Evolutionary conservation across 352 stramenopile species (phyloP), one percentile per base, ranked within the genome.

Genomic region (Phytophthora colocasiae): DNA sequence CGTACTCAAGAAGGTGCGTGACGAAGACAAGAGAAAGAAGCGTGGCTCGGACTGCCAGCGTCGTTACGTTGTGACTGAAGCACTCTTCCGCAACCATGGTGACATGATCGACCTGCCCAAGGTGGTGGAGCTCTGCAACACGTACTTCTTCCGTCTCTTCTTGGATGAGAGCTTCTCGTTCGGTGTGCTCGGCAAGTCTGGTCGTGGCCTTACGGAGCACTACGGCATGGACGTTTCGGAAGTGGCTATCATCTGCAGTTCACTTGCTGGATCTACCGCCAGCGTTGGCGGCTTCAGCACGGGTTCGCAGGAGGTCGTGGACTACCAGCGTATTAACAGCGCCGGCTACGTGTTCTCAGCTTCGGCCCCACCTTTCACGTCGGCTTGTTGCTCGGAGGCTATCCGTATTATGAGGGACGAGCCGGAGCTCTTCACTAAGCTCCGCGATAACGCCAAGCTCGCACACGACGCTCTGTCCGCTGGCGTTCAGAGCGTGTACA

Each of bases 271-370:
- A 55, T 85, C 96, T 1, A 71, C 98, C 3, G 96, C 94, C 6
- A 97, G 87, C 59, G 91, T 99, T 48, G 98, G 98, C 22, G 98
- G 98, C 45, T 96, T 99, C 58, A 99, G 96, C 60, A 96, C 98
- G 38, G 98, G 98, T 11, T 97, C 89, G 50, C 88, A 97, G 68
- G 97, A 99, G 59, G 93, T 99, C 6, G 95, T 99, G 9, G 96
- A 99, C 78, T 98, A 99, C 85, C 98, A 99, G 81, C 93, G 98
- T 48, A 89, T 99, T 32, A 98, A 96, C 69, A 98, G 95, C 39
- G 97, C 97, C 6, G 97, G 97, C 49, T 99, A 99, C 78, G 98
- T 97, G 66, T 99, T 99, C 79, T 99, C 95, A 63, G 98, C 98
- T n/a, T 98, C 96, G 49, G 89, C 95, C 24, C 96, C 97, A 34